Base-by-base conservation (phyloP, 495 filamentous ascomycete species). In the Neurospora sp. region DNA sequence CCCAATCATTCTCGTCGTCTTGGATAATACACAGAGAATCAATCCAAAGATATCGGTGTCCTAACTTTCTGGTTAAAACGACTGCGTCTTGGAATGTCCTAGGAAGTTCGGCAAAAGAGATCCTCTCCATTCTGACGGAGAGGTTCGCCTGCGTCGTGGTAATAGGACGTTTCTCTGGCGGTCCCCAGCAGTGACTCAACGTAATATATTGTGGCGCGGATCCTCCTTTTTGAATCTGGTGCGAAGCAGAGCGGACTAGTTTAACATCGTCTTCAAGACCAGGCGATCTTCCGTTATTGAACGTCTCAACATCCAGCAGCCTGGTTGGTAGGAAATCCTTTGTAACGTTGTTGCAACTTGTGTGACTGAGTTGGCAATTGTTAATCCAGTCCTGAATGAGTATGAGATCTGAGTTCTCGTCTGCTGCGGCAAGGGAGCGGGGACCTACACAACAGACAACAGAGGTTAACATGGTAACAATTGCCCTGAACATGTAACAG, bases 11-110 rank as follows among this genome's bases (percentile, higher is more conserved):
- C 1, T 44, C 37, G 11, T 74, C 71, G 35, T 82, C 80, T 70
- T 82, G 81, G 69, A 82, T 74, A 2, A 83, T 82, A 46, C 81
- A 83, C 1, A 83, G 73, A 31, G 76, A 75, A 42, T 83, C 80
- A 16, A 83, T 80, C 80, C 82, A 83, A 18, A 83, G 70, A 70
- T 79, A 83, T 42, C 72, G 72, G 11, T 81, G 54, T 14, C 74
- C 73, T 0, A 80, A 5, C 27, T 11, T 38, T 8, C 62, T 42
- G 6, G 59, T 69, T 41, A 48, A 35, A 62, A 37, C 42, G 14
- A 76, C 35, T 11, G 73, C 66, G 20, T 76, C 75, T 35, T 73
- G 73, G 4, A 75, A 76, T 5, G 70, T 72, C 31, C 71, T 72
- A 1, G 80, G 76, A 23, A 80, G 70, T 0, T 54, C 70, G 0